Evolutionary conservation across 1,139 yeast species (phyloP).

Genomic region (Wickerhamomyces sp.): DNA sequence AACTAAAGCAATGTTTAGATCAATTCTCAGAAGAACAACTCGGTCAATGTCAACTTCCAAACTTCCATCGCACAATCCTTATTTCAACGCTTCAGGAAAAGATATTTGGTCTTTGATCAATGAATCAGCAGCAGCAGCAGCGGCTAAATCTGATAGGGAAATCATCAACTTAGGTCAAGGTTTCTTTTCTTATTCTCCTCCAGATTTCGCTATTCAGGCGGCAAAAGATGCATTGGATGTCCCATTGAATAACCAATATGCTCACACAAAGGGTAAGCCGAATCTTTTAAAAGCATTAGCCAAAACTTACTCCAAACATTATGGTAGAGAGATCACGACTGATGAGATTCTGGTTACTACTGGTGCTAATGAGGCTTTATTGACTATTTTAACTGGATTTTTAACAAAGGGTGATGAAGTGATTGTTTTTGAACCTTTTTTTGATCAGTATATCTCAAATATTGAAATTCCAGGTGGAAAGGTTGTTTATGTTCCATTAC

Average conservation of each 20-base stretch:
- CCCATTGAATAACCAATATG: constrained; percentile 82
- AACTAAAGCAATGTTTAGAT: neutral
- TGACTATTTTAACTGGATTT: constrained; percentile 79
- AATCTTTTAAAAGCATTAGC: constrained; percentile 65
- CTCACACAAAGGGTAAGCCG: constrained; percentile 87
- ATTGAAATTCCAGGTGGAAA: constrained; percentile 92
- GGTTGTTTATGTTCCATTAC: constrained; percentile 78
- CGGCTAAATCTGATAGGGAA: constrained; percentile 53
- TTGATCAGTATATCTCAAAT: constrained; percentile 93
- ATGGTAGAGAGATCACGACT: constrained; percentile 55
- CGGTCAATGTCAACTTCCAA: constrained; percentile 8
- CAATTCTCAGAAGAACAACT: neutral
- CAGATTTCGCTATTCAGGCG: constrained; percentile 80
- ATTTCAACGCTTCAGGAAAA: constrained; percentile 53
- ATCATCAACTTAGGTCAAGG: constrained; percentile 94
- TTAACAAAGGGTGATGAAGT: constrained; percentile 89
- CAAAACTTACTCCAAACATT: constrained; percentile 63
- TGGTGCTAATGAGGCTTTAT: constrained; percentile 96
- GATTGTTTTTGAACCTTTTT: constrained; percentile 95
- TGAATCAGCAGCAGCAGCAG: constrained; percentile 88
- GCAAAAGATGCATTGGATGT: constrained; percentile 70
- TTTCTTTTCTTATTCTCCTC: constrained; percentile 92
- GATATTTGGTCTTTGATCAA: constrained; percentile 95
- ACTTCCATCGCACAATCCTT: constrained; percentile 28
- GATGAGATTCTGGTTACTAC: constrained; percentile 79